Evolutionary conservation across 352 stramenopile species (phyloP).

Genomic region (Phytophthora aleatoria): DNA sequence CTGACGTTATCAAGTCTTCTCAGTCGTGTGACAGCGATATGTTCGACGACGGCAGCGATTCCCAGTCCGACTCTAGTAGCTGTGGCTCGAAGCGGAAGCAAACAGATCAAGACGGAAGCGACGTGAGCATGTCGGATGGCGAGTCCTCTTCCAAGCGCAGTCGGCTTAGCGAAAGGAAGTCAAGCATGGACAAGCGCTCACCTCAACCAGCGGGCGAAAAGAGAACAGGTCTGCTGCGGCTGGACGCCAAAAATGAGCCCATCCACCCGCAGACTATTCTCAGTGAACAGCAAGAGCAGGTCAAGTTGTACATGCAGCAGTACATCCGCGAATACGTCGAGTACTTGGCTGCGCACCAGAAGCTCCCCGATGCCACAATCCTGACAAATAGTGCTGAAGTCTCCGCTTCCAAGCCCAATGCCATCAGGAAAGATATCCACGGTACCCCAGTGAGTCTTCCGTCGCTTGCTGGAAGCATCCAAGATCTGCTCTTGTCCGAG

Average conservation of each 20-base stretch:
- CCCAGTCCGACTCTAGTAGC: conserved; percentile 49
- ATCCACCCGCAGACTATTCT: conserved; percentile 60
- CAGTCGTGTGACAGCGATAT: conserved; percentile 71
- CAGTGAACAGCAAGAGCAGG: conserved; percentile 49
- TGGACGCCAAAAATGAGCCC: conserved; percentile 45
- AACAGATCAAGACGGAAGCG: conserved; percentile 32
- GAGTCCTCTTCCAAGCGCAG: conserved; percentile 38
- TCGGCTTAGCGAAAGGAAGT: neutral
- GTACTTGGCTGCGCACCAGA: conserved; percentile 44
- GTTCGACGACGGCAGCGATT: conserved; percentile 62
- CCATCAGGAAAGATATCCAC: conserved; percentile 47
- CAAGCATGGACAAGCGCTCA: conserved; percentile 4
- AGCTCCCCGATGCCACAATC: conserved; percentile 1
- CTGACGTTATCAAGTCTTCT: conserved; percentile 49
- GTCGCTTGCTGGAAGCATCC: conserved; percentile 57
- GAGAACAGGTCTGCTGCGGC: conserved; percentile 40
- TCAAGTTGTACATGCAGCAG: conserved; percentile 62
- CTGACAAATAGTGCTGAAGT: neutral
- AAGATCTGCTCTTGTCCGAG: conserved; percentile 68
- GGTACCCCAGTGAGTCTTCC: conserved; percentile 60
- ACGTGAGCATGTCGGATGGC: conserved; percentile 36
- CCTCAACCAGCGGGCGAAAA: conserved; percentile 5
- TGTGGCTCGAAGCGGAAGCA: conserved; percentile 54
- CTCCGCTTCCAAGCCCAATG: conserved; percentile 8
- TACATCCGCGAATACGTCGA: conserved; percentile 69